A percentile compares a stretch with the other conserved stretches of the same genome.
These are phyloP conservation scores for Narthecium ossifragum DNA, from an alignment of 106 monocot genomes.

Conservation along the genomic window DNA sequence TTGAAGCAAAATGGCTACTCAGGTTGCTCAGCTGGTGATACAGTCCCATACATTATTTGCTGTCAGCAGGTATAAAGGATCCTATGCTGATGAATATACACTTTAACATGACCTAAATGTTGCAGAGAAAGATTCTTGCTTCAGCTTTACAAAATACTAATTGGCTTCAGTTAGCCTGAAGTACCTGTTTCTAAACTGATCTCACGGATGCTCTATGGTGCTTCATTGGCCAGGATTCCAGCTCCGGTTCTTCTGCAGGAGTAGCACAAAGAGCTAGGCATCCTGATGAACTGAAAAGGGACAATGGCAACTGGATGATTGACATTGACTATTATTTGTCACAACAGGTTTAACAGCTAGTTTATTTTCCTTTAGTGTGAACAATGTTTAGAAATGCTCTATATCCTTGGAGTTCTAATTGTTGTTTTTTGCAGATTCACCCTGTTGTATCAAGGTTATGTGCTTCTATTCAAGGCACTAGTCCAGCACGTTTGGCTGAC, in stretches of 20 bases:
- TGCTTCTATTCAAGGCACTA: constrained; percentile 95
- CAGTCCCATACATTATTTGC: constrained; percentile 89
- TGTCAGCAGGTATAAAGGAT: constrained; percentile 51
- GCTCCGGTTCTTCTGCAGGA: constrained; percentile 45
- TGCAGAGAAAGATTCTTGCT: not conserved
- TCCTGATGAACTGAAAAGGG: constrained; percentile 83
- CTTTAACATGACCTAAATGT: not conserved
- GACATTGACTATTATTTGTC: constrained; percentile 94
- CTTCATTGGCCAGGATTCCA: constrained; percentile 23
- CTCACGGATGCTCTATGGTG: no score
- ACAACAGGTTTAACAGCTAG: constrained; percentile 83
- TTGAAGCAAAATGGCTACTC: constrained; percentile 70
- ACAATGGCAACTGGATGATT: constrained; percentile 66
- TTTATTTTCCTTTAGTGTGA: not conserved
- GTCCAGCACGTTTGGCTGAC: constrained; percentile 86
- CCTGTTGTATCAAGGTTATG: constrained; percentile 91
- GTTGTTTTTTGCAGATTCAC: constrained; percentile 56
- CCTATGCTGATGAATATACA: not conserved
- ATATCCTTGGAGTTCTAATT: not conserved
- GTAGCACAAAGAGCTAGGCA: constrained; percentile 94
- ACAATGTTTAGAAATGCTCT: not conserved
- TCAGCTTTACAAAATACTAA: not conserved
- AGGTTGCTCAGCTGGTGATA: constrained; percentile 78
- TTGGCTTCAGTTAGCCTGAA: constrained; percentile 5
- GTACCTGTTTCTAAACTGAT: constrained; percentile 6